Base-by-base conservation (phyloP, 768 basidiomycete species). In the Trametes villosa region DNA sequence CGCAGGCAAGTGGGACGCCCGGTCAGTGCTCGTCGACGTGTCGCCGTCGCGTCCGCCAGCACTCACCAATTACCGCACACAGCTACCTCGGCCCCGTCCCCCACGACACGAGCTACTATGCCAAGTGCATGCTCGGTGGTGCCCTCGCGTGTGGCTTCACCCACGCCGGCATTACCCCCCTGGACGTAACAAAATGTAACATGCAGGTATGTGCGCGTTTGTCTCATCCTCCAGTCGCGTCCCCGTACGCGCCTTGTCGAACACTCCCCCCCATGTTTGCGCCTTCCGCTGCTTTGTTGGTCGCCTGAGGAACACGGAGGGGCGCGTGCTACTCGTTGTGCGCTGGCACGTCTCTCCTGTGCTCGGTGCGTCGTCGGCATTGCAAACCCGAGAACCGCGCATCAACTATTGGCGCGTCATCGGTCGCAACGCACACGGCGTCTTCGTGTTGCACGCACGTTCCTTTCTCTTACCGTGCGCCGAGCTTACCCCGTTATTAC, bases 131-230 rank as follows among this genome's bases (percentile, higher is more conserved):
- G 86, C 84, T 95, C 67, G 92, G 92, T 71, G 93, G 93, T 84
- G 81, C 81, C 53, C 82, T 95, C 65, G 92, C 93, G 20, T 95
- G 93, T 68, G 93, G 93, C 77, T 24, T 91, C 72, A 95, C 93
- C 64, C 93, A 95, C 72, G 92, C 91, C 15, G 91, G 87, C 68
- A 87, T 93, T 75, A 92, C 91, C 13, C 91, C 91, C 34, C 84
- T 93, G 61, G 91, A 93, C 78, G 91, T 93, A 58, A 89, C 89
- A 66, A 93, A 93, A 78, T 92, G 91, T 76, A 93, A 93, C 81
- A 93, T 93, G 89, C 91, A 93, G 88, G 91, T 86, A 40, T 36
- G 82, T 72, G n/a, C n/a, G n/a, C 2, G 3, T 15, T 12, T 5
- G 7, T 34, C 17, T 27, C 57, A 30, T 26, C 27, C 18, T 33